Evolutionary conservation across 169 alveolate genomes (phyloP).

Genomic region (Babesia bovis): DNA sequence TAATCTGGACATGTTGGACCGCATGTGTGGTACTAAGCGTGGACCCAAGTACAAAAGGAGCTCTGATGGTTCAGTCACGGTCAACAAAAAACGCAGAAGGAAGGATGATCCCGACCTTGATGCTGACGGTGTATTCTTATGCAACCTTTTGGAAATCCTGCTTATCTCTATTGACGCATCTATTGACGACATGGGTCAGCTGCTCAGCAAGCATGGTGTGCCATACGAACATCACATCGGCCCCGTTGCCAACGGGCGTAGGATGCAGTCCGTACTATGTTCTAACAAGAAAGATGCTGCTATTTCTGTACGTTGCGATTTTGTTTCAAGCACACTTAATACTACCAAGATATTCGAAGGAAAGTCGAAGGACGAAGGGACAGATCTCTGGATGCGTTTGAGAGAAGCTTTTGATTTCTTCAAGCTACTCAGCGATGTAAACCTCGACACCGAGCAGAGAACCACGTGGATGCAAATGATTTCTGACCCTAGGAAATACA

Average conservation of each 20-base stretch:
- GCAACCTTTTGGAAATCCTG: conserved; percentile 54
- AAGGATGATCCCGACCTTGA: conserved; percentile 26
- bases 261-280: conserved; percentile 61
- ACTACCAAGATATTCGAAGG: conserved; percentile 39
- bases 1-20: conserved; percentile 46
- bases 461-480: conserved; percentile 55
- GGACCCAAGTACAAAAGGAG: conserved; percentile 62
- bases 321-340: conserved; percentile 37
- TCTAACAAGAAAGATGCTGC: conserved; percentile 59
- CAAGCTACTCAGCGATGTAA: conserved; percentile 43
- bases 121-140: conserved; percentile 56
- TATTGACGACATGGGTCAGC: conserved; percentile 60
- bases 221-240: conserved; percentile 58
- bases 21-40: conserved; percentile 66
- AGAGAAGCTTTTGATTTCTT: conserved; percentile 65
- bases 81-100: conserved; percentile 20
- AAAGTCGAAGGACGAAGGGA: conserved; percentile 43
- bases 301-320: conserved; percentile 62
- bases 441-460: conserved; percentile 30
- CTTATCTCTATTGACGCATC: conserved; percentile 44
- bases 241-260: conserved; percentile 41
- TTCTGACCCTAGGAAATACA: conserved; percentile 56
- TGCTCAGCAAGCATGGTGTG: conserved; percentile 61
- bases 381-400: conserved; percentile 25
- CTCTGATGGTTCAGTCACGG: conserved; percentile 36